phyloP scores from a whole-genome alignment of 306 rosid genomes.

The Geum urbanum region DNA sequence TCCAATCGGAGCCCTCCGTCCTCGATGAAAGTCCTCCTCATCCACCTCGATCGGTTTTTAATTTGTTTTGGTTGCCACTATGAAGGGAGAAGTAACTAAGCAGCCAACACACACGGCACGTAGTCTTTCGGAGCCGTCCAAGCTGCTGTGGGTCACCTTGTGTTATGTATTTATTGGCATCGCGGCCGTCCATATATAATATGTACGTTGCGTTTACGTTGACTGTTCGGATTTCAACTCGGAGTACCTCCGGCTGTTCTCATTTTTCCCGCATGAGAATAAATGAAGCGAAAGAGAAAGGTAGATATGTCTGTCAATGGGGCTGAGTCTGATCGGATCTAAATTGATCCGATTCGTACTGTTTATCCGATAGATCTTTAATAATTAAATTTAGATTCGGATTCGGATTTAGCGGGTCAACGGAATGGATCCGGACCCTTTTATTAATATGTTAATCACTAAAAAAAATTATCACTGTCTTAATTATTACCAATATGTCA shows the following conservation, averaged over 20 bases:
- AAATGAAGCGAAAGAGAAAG: not conserved
- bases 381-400: too few species aligned
- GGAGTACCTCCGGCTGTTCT: not conserved
- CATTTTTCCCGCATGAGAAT: not conserved
- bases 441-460: too few species aligned
- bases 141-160: not conserved
- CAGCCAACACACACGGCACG: constrained; percentile 14
- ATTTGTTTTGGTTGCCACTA: not conserved
- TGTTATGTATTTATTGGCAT: not conserved
- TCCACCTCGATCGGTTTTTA: not conserved
- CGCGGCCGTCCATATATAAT: constrained; percentile 16
- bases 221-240: not conserved
- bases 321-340: too few species aligned
- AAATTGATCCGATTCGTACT: too few species aligned
- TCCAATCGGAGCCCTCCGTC: not conserved
- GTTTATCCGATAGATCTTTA: too few species aligned
- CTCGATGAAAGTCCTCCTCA: not conserved
- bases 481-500: too few species aligned
- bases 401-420: too few species aligned
- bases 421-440: too few species aligned
- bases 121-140: not conserved
- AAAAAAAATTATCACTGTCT: too few species aligned
- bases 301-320: too few species aligned
- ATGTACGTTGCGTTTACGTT: not conserved
- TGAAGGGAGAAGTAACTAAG: too few species aligned